These are phyloP conservation scores for Silene vulgaris DNA, from an alignment of 179 eudicot genomes.

Conservation along the genomic window DNA sequence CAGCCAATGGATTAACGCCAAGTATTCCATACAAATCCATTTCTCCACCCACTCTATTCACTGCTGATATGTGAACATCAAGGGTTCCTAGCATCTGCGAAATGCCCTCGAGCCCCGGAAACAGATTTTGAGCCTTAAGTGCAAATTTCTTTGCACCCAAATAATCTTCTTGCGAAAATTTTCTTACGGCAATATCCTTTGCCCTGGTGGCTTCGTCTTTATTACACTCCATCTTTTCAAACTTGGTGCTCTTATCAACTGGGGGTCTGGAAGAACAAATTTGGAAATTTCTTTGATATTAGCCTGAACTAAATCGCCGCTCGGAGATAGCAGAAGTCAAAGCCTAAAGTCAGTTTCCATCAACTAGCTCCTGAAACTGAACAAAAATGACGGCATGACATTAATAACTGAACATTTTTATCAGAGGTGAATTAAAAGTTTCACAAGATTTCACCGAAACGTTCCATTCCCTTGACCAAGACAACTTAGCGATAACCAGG, in stretches of 20 bases:
- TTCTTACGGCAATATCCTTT: slow-evolving; percentile 37
- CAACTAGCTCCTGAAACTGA: slow-evolving; percentile 24
- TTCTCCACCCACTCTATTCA: slow-evolving; percentile 30
- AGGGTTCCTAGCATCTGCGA: slow-evolving; percentile 31
- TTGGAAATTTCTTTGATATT: too few species aligned
- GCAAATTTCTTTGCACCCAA: slow-evolving; percentile 42
- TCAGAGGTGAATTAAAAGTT: background rate
- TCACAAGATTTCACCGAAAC: background rate
- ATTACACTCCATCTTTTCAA: slow-evolving; percentile 40
- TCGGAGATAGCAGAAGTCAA: background rate
- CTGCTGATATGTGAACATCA: slow-evolving; percentile 31
- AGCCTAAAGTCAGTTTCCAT: slow-evolving; percentile 14
- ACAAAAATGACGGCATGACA: background rate
- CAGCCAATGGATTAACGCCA: slow-evolving; percentile 32
- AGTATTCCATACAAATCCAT: slow-evolving; percentile 43
- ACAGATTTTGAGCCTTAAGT: slow-evolving; percentile 35
- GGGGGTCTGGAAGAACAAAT: slow-evolving; percentile 11
- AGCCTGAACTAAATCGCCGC: too few species aligned
- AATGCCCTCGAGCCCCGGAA: slow-evolving; percentile 40
- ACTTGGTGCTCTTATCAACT: slow-evolving; percentile 8
- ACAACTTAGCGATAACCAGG: background rate
- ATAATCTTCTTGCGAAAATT: slow-evolving; percentile 30
- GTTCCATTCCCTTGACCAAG: background rate
- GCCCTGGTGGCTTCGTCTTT: slow-evolving; percentile 50
- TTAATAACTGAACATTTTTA: background rate